phyloP scores from a whole-genome alignment of 257 asterid species.

The Primulina huaijiensis region DNA sequence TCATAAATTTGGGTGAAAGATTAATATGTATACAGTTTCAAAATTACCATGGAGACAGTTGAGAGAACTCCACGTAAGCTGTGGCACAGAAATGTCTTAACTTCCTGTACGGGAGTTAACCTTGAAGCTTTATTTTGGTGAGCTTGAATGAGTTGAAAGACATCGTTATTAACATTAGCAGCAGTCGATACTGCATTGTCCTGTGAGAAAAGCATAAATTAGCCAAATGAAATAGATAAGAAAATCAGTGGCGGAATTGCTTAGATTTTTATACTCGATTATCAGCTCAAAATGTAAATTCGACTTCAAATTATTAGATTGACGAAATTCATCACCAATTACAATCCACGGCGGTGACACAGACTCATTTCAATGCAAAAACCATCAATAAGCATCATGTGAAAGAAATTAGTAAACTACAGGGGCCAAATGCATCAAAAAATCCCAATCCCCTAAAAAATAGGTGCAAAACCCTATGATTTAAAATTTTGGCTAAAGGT shows the following conservation, averaged over 20 bases:
- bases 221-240: conserved; percentile 1
- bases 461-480: neutral
- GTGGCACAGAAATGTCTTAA: conserved; percentile 71
- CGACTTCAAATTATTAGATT: neutral
- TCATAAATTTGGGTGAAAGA: neutral
- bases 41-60: conserved; percentile 66
- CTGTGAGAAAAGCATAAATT: conserved; percentile 28
- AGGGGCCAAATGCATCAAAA: neutral
- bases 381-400: neutral
- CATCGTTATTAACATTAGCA: conserved; percentile 37
- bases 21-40: neutral
- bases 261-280: too few species aligned
- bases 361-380: neutral
- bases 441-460: neutral
- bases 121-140: conserved; percentile 92
- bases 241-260: neutral
- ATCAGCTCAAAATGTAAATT: neutral
- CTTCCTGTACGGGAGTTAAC: conserved; percentile 79
- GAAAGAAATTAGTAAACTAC: neutral
- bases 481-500: conserved; percentile 4
- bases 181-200: conserved; percentile 29
- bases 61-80: conserved; percentile 83
- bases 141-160: conserved; percentile 66
- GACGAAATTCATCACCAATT: neutral
- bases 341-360: neutral